phyloP scores from a whole-genome alignment of 2,329 filamentous ascomycete genomes.

The Neofusicoccum parvum region DNA sequence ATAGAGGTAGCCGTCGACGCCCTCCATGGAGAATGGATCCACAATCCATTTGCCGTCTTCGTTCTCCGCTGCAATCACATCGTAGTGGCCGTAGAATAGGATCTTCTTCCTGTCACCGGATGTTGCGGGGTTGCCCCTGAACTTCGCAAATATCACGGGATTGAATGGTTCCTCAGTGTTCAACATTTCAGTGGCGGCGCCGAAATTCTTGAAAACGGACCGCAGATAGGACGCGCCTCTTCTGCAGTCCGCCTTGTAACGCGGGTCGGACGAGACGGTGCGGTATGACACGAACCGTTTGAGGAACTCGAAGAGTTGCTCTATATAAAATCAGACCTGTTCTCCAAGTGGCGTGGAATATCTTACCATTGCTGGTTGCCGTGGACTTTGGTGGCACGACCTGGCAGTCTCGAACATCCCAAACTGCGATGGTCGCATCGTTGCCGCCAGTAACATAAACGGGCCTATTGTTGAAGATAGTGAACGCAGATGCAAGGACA shows the following conservation, averaged over 20 bases:
- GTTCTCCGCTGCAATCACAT: constrained; percentile 88
- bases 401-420: constrained; percentile 69
- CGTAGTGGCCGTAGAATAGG: constrained; percentile 97
- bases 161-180: constrained; percentile 77
- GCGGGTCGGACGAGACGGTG: constrained; percentile 83
- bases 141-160: constrained; percentile 90
- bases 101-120: constrained; percentile 76
- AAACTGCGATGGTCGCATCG: constrained; percentile 85
- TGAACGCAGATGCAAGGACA: constrained; percentile 80
- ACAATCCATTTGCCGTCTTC: constrained; percentile 80
- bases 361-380: constrained; percentile 59
- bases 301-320: constrained; percentile 65
- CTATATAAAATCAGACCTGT: constrained; percentile 40
- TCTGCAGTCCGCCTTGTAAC: constrained; percentile 88
- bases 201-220: constrained; percentile 87
- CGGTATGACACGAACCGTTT: constrained; percentile 88
- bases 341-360: constrained; percentile 16
- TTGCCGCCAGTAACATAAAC: constrained; percentile 95
- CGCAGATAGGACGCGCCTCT: constrained; percentile 89
- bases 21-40: constrained; percentile 87
- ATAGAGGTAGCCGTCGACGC: constrained; percentile 89
- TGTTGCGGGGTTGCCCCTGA: constrained; percentile 72
- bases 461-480: constrained; percentile 69
- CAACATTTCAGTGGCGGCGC: constrained; percentile 87
- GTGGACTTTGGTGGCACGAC: constrained; percentile 47